Conservation (phyloP, 768 basidiomycete genomes). For the Leccinum variicolor region DNA sequence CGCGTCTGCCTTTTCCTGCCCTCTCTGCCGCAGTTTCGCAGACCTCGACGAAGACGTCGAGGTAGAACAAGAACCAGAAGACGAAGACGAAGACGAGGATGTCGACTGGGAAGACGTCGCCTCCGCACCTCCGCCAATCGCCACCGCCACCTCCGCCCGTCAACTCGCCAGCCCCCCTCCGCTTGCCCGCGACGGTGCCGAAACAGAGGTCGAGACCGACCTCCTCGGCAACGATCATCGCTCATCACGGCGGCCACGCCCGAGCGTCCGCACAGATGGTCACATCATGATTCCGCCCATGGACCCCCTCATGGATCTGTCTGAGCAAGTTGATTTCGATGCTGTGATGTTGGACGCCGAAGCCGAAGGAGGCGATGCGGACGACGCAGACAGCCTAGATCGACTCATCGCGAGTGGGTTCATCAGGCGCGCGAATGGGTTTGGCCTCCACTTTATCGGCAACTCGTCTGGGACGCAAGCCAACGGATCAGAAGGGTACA, state of each 20-base stretch:
- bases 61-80: conserved; percentile 42
- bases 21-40: conserved; percentile 91
- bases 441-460: conserved; percentile 13
- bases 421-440: conserved; percentile 1
- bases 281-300: conserved; percentile 14
- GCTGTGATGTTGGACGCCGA: conserved; percentile 30
- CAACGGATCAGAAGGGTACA: conserved; percentile 22
- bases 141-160: conserved; percentile 4
- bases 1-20: conserved; percentile 92
- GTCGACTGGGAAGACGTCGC: conserved; percentile 22
- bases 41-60: conserved; percentile 97
- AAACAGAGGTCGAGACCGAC: conserved; percentile 32
- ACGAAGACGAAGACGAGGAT: conserved; percentile 29
- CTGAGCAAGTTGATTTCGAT: conserved; percentile 18
- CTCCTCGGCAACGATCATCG: conserved; percentile 14
- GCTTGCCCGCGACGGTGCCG: conserved; percentile 28
- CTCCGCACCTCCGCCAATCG: background rate
- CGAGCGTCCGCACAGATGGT: conserved; percentile 27
- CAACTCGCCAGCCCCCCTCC: conserved; percentile 23
- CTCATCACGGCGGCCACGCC: conserved; percentile 13
- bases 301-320: conserved; percentile 5
- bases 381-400: conserved; percentile 12
- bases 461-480: conserved; percentile 12
- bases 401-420: background rate
- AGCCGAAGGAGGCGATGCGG: conserved; percentile 4